These are phyloP conservation scores for Fusarium miscanthi DNA, from an alignment of 2,329 filamentous ascomycete species.

Conservation along the genomic window DNA sequence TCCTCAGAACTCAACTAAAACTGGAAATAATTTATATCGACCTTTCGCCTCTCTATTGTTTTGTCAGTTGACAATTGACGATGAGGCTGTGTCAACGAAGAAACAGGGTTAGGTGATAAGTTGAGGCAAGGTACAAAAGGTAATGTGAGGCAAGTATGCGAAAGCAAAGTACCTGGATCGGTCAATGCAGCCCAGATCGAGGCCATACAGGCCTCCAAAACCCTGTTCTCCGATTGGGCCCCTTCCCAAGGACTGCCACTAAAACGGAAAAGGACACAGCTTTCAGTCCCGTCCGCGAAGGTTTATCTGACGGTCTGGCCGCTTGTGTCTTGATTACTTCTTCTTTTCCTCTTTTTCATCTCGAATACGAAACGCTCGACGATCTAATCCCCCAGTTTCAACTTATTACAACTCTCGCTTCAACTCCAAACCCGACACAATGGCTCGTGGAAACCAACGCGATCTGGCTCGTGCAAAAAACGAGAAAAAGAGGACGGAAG, in stretches of 20 bases:
- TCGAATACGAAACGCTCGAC: not conserved
- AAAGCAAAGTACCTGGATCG: accelerated
- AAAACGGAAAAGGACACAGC: constrained; percentile 32
- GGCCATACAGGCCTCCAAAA: constrained; percentile 8
- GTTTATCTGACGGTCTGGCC: constrained; percentile 34
- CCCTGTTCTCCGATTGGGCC: constrained; percentile 36
- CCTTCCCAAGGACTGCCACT: not conserved
- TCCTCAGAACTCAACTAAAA: not conserved
- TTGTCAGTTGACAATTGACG: not conserved
- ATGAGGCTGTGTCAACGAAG: not conserved
- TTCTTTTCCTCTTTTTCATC: not conserved
- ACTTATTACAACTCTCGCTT: not conserved
- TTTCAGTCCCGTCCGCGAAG: not conserved
- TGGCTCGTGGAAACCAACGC: constrained; percentile 97
- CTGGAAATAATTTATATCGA: not conserved
- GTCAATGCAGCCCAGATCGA: constrained; percentile 1
- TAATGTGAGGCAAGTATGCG: accelerated
- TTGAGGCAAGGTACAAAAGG: not conserved
- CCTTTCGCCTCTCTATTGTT: not conserved
- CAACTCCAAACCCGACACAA: constrained; percentile 51
- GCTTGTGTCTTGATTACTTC: not conserved
- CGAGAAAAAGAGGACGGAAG: too few relatives aligned
- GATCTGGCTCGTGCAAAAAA: constrained; percentile 76
- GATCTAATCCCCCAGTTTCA: not conserved
- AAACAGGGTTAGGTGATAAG: not conserved